A percentile compares a stretch with the other conserved stretches of the same genome.
These are phyloP conservation scores for Vitis vinifera DNA, from an alignment of 164 flowering plant species.

Conservation along the genomic window DNA sequence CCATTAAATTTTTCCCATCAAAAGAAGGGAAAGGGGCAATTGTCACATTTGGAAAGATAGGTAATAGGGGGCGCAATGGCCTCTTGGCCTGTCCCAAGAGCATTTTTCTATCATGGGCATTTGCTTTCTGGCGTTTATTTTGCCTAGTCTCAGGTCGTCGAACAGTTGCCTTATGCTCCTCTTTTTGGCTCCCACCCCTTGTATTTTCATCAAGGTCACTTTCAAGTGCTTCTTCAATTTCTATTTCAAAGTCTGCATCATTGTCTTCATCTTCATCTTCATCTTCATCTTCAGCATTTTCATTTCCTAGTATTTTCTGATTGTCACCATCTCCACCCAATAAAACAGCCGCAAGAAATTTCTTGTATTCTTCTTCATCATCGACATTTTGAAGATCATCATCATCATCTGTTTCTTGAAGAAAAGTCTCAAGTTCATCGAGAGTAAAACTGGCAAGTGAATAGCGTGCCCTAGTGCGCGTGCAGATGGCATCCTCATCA, in stretches of 20 bases:
- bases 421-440: slow-evolving; percentile 94
- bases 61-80: slow-evolving; percentile 76
- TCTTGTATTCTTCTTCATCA: slow-evolving; percentile 90
- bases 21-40: slow-evolving; percentile 29
- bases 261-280: slow-evolving; percentile 96
- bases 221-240: slow-evolving; percentile 90
- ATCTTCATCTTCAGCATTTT: slow-evolving; percentile 68
- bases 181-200: slow-evolving; percentile 15
- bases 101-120: slow-evolving; percentile 33
- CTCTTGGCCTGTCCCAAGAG: slow-evolving; percentile 42
- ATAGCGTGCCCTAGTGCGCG: slow-evolving; percentile 88
- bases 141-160: slow-evolving; percentile 78
- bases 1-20: slow-evolving; percentile 23
- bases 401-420: slow-evolving; percentile 94
- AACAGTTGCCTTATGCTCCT: slow-evolving; percentile 26
- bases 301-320: slow-evolving; percentile 32
- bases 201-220: slow-evolving; percentile 69
- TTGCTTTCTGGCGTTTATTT: slow-evolving; percentile 50
- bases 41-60: slow-evolving; percentile 37
- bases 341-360: slow-evolving; percentile 89
- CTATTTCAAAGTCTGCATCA: slow-evolving; percentile 97
- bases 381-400: slow-evolving; percentile 83
- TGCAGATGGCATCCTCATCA: slow-evolving; percentile 85
- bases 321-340: slow-evolving; percentile 51
- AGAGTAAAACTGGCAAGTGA: slow-evolving; percentile 90